A percentile compares a stretch with the other conserved stretches of the same genome.
phyloP scores from a whole-genome alignment of 768 basidiomycete species.

The Pulveroboletus ravenelii region DNA sequence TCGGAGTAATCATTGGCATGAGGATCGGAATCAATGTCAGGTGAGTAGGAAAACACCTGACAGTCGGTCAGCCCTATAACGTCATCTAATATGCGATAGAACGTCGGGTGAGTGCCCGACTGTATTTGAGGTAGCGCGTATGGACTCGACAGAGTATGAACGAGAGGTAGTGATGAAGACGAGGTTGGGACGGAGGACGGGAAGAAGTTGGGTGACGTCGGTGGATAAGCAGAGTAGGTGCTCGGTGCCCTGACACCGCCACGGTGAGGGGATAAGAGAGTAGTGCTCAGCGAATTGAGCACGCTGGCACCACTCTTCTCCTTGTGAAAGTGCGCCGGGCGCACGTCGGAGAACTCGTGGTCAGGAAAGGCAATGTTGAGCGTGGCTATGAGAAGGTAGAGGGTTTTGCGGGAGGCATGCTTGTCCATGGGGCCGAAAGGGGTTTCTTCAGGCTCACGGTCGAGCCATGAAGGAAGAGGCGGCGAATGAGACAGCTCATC shows the following conservation, averaged over 20 bases:
- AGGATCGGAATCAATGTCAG: slow-evolving; percentile 91
- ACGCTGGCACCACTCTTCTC: slow-evolving; percentile 74
- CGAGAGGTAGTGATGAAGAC: slow-evolving; percentile 67
- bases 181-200: slow-evolving; percentile 64
- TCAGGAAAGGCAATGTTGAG: slow-evolving; percentile 98
- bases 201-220: slow-evolving; percentile 66
- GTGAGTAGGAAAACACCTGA: slow-evolving; percentile 92
- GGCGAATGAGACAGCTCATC: slow-evolving; percentile 77
- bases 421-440: slow-evolving; percentile 91
- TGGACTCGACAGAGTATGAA: slow-evolving; percentile 56
- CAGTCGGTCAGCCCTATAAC: slow-evolving; percentile 87
- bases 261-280: slow-evolving; percentile 69
- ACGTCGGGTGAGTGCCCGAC: slow-evolving; percentile 80
- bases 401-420: slow-evolving; percentile 80
- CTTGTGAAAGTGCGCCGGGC: slow-evolving; percentile 83
- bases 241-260: slow-evolving; percentile 65
- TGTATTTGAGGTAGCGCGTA: slow-evolving; percentile 67
- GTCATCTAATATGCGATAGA: slow-evolving; percentile 85
- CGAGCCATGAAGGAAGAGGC: slow-evolving; percentile 76
- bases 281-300: slow-evolving; percentile 80
- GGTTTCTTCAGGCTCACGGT: slow-evolving; percentile 68
- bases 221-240: slow-evolving; percentile 84
- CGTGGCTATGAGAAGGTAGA: slow-evolving; percentile 93
- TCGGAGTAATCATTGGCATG: slow-evolving; percentile 80
- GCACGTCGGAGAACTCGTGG: slow-evolving; percentile 92